phyloP scores from a whole-genome alignment of 352 stramenopile species.

The Globisporangium ultimum region DNA sequence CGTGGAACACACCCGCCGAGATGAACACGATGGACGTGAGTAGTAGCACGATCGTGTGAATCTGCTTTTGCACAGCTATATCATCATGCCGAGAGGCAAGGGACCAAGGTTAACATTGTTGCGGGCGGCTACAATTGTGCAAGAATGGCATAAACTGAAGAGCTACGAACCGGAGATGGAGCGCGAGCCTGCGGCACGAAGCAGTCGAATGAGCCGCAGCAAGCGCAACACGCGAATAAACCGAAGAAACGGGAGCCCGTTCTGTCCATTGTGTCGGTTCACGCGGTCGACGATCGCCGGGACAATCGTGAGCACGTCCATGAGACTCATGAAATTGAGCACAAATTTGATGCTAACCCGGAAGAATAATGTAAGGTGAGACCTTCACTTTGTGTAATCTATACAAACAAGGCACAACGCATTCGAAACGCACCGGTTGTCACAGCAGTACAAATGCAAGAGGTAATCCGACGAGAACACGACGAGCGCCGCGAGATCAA shows the following conservation, averaged over 20 bases:
- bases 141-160: too few species aligned
- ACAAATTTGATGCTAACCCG: conserved; percentile 24
- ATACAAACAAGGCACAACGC: neutral
- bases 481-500: conserved; percentile 37
- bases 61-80: conserved; percentile 45
- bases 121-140: neutral
- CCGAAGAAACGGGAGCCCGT: conserved; percentile 46
- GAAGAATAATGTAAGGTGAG: too few species aligned
- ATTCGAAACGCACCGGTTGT: conserved; percentile 31
- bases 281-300: conserved; percentile 42
- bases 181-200: conserved; percentile 36
- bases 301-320: conserved; percentile 62
- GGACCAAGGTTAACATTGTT: conserved; percentile 11
- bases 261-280: conserved; percentile 5
- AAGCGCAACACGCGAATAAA: conserved; percentile 62
- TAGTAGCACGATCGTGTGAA: conserved; percentile 61
- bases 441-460: conserved; percentile 62
- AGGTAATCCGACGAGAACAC: conserved; percentile 56
- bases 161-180: conserved; percentile 30
- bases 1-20: conserved; percentile 53
- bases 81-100: too few species aligned
- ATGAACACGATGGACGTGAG: conserved; percentile 68
- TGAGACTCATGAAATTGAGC: conserved; percentile 48
- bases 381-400: too few species aligned
- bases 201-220: conserved; percentile 47